A percentile compares a stretch with the other conserved stretches of the same genome.
Evolutionary conservation across 2,329 filamentous ascomycete species (phyloP).

Genomic region (Plectosphaerella sp.): DNA sequence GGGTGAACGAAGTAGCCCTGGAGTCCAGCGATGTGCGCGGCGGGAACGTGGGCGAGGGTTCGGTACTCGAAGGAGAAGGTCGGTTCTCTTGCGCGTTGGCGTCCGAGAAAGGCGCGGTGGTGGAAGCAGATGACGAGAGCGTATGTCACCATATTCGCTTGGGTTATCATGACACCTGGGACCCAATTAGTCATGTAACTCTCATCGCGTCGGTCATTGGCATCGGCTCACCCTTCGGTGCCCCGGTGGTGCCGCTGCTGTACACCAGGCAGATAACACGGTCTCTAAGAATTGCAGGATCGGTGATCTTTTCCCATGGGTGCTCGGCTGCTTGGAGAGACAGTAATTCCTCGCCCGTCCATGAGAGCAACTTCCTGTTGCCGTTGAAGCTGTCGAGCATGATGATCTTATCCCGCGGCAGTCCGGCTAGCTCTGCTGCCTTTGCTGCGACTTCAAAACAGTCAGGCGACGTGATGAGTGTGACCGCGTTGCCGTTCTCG

Average conservation of each 20-base stretch:
- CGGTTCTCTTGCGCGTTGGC: not conserved
- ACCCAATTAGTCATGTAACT: no score
- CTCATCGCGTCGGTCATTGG: no score
- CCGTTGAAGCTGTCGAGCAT: constrained; percentile 27
- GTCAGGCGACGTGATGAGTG: constrained; percentile 41
- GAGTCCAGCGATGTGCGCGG: constrained; percentile 41
- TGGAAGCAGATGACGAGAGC: not conserved
- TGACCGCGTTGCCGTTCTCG: constrained; percentile 25
- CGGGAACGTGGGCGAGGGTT: constrained; percentile 35
- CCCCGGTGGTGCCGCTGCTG: constrained; percentile 8
- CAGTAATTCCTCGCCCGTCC: constrained; percentile 25
- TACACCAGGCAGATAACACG: constrained; percentile 3
- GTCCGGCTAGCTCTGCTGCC: constrained; percentile 41
- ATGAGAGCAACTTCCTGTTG: constrained; percentile 21
- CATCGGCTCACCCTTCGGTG: constrained; percentile 3
- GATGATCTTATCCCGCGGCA: constrained; percentile 42
- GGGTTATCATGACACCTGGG: constrained; percentile 4
- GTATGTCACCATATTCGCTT: constrained; percentile 6
- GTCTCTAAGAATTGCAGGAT: not conserved
- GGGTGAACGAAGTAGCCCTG: constrained; percentile 37
- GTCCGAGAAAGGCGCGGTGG: not conserved
- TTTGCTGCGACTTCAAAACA: constrained; percentile 39
- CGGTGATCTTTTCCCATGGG: not conserved
- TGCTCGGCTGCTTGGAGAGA: not conserved
- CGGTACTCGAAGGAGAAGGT: not conserved